Conservation (phyloP, 306 rosid species). For the Malus sylvestris region DNA sequence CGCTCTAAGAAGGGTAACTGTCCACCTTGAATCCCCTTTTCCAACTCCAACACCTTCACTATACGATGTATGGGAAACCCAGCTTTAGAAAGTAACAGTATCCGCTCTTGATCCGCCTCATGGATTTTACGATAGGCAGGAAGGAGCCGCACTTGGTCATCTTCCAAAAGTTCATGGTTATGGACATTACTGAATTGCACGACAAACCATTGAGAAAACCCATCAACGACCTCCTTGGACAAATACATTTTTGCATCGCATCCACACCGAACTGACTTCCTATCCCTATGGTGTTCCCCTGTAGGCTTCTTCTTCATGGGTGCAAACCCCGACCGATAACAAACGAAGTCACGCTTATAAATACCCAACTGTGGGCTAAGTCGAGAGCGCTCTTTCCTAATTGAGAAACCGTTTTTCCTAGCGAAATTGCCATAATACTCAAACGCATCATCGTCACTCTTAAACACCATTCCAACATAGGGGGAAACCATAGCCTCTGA, state of each 20-base stretch:
- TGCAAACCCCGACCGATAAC: constrained; percentile 93
- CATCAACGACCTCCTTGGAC: constrained; percentile 80
- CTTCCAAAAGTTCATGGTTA: constrained; percentile 90
- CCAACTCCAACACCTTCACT: constrained; percentile 90
- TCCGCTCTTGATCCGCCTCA: constrained; percentile 86
- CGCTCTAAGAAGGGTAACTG: constrained; percentile 89
- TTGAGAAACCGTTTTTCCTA: constrained; percentile 80
- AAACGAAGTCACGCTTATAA: constrained; percentile 92
- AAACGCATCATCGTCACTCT: constrained; percentile 89
- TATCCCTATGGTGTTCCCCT: constrained; percentile 87
- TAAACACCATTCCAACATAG: constrained; percentile 91
- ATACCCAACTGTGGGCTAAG: constrained; percentile 86
- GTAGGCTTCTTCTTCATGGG: constrained; percentile 72
- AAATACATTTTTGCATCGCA: constrained; percentile 95
- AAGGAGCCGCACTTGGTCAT: constrained; percentile 91
- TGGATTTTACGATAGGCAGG: constrained; percentile 90
- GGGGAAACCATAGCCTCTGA: constrained; percentile 72
- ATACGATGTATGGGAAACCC: constrained; percentile 91
- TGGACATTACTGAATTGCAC: constrained; percentile 88
- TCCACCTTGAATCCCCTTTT: constrained; percentile 93
- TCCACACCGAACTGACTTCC: constrained; percentile 89
- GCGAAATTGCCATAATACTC: constrained; percentile 83
- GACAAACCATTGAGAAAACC: constrained; percentile 84
- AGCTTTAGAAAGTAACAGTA: constrained; percentile 81
- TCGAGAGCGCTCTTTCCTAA: constrained; percentile 86